These are phyloP conservation scores for Andrographis paniculata DNA, from an alignment of 305 asterid species.

Conservation along the genomic window DNA sequence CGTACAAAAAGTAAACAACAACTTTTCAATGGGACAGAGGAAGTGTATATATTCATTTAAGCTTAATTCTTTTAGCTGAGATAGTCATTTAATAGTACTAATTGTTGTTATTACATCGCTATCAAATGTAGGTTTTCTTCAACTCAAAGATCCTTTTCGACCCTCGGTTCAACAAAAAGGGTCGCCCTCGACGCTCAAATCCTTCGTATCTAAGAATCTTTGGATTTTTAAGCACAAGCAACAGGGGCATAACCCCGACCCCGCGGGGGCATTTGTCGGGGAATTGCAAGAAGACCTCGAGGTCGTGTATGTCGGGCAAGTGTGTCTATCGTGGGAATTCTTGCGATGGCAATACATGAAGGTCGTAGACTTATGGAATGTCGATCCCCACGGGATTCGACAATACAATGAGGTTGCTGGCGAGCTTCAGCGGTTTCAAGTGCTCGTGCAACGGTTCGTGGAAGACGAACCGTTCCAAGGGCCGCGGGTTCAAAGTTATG, in stretches of 20 bases:
- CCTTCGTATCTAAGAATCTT: constrained; percentile 34
- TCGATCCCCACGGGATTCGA: constrained; percentile 39
- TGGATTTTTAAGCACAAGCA: constrained; percentile 35
- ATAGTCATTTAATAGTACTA: not conserved
- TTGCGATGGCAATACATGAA: constrained; percentile 62
- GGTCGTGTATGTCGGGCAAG: constrained; percentile 61
- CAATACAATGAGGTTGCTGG: constrained; percentile 55
- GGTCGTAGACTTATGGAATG: constrained; percentile 52
- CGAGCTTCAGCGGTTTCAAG: constrained; percentile 74
- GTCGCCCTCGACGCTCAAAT: constrained; percentile 36
- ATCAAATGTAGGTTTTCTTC: constrained; percentile 45
- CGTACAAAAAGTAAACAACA: too few species aligned
- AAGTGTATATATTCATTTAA: too few species aligned
- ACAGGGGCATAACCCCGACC: constrained; percentile 36
- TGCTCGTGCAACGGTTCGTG: constrained; percentile 54
- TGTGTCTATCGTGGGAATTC: constrained; percentile 81
- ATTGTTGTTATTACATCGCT: constrained; percentile 4
- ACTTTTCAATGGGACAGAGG: too few species aligned
- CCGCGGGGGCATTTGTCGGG: constrained; percentile 43
- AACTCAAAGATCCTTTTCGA: constrained; percentile 55
- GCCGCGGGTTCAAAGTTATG: constrained; percentile 46
- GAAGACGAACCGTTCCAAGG: constrained; percentile 67
- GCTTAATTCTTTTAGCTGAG: not conserved
- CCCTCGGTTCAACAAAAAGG: constrained; percentile 30
- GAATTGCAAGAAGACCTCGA: constrained; percentile 62